Evolutionary conservation across 1,284 basidiomycete species (phyloP).

Genomic region (Ganoderma sp.): DNA sequence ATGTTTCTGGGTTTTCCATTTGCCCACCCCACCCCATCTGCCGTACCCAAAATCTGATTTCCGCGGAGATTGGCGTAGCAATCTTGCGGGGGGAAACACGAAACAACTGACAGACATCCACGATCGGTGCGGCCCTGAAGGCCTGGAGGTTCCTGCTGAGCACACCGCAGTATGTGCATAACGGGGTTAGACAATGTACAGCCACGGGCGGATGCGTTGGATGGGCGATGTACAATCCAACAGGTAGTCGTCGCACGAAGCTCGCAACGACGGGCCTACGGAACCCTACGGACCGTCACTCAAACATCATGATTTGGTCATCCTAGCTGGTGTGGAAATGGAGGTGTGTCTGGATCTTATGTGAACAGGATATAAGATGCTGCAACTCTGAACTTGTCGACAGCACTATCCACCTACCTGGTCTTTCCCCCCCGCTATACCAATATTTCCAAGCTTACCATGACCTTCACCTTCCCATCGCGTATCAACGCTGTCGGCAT

Average conservation of each 20-base stretch:
- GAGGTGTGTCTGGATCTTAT: neutral
- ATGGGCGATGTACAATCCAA: neutral
- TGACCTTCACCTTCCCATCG: neutral
- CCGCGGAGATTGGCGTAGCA: no score
- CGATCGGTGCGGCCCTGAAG: no score
- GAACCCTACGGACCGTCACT: neutral
- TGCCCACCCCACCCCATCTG: no score
- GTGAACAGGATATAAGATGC: neutral
- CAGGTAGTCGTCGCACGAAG: neutral
- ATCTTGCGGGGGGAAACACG: no score
- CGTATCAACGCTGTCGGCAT: constrained; percentile 10
- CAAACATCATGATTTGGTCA: neutral
- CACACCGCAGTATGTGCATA: neutral
- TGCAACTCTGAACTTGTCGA: neutral
- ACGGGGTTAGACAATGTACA: neutral
- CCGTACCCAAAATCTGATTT: no score
- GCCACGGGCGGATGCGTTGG: neutral
- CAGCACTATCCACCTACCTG: neutral
- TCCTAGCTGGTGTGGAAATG: neutral
- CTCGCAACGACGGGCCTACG: neutral
- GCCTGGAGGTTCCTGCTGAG: neutral
- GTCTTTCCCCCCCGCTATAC: neutral
- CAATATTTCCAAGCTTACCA: neutral
- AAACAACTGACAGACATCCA: no score
- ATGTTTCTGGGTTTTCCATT: no score